Conservation (phyloP, 768 basidiomycete species). For the Tylopilus vinaceipallidus region DNA sequence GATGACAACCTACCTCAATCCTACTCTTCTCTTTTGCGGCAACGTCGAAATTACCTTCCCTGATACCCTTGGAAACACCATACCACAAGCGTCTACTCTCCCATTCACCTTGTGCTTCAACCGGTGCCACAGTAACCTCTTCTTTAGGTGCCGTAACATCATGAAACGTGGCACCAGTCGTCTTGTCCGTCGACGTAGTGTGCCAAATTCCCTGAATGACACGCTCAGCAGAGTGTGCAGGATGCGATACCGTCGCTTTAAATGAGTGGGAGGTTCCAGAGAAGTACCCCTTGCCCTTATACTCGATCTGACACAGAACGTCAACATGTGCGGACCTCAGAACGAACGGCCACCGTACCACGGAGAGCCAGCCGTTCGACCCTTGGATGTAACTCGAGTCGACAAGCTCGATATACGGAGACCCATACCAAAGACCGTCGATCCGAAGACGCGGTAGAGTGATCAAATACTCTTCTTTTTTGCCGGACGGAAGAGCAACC, state of each 20-base stretch:
- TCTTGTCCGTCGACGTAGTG: constrained; percentile 51
- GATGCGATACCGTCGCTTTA: constrained; percentile 72
- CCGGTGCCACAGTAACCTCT: constrained; percentile 62
- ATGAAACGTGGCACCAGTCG: constrained; percentile 60
- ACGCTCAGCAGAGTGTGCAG: constrained; percentile 43
- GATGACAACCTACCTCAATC: constrained; percentile 67
- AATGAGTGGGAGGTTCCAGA: constrained; percentile 90
- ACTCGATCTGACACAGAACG: constrained; percentile 64
- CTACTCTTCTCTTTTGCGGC: constrained; percentile 85
- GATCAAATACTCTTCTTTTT: constrained; percentile 75
- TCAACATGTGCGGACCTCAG: constrained; percentile 27
- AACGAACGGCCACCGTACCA: constrained; percentile 33
- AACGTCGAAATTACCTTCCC: constrained; percentile 88
- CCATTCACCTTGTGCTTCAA: constrained; percentile 71
- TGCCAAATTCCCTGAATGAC: constrained; percentile 83
- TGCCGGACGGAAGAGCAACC: constrained; percentile 55
- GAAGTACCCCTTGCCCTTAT: constrained; percentile 96
- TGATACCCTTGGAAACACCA: constrained; percentile 85
- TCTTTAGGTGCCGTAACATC: constrained; percentile 74
- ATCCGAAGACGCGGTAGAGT: constrained; percentile 91
- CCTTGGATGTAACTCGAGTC: constrained; percentile 79
- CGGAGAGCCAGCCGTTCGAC: constrained; percentile 57
- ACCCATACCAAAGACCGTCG: constrained; percentile 89
- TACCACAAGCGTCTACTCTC: constrained; percentile 88
- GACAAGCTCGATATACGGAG: constrained; percentile 88